A percentile compares a stretch with the other conserved stretches of the same genome.
phyloP scores from a whole-genome alignment of 495 filamentous ascomycete genomes.

The Zalerion maritima region DNA sequence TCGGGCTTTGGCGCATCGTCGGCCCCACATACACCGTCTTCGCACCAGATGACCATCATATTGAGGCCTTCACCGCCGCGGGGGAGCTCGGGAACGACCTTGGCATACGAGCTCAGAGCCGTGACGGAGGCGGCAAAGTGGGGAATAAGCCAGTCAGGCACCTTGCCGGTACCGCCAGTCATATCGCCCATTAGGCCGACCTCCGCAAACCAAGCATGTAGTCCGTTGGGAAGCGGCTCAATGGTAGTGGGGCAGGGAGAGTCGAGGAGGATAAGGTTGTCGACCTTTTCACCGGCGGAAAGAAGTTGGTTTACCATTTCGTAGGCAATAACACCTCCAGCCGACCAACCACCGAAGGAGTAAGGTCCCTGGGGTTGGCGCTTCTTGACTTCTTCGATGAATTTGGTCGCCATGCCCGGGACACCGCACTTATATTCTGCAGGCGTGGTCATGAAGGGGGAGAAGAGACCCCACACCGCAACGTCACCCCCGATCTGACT shows the following conservation, averaged over 20 bases:
- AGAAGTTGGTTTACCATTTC: conserved; percentile 63
- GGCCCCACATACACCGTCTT: conserved; percentile 63
- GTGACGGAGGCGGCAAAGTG: conserved; percentile 70
- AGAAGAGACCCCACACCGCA: conserved; percentile 50
- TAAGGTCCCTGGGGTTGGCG: conserved; percentile 55
- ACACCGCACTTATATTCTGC: conserved; percentile 41
- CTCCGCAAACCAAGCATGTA: conserved; percentile 65
- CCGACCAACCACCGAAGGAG: conserved; percentile 63
- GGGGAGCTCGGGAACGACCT: conserved; percentile 41
- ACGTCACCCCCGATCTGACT: conserved; percentile 32
- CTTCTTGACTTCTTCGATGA: conserved; percentile 45
- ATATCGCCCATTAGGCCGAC: conserved; percentile 68
- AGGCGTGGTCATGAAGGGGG: conserved; percentile 44
- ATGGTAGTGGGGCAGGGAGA: conserved; percentile 65
- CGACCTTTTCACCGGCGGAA: conserved; percentile 51
- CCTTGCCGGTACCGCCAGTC: conserved; percentile 36
- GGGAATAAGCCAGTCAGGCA: conserved; percentile 65
- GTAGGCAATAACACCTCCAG: conserved; percentile 78
- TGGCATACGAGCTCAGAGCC: conserved; percentile 57
- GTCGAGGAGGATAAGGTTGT: conserved; percentile 67
- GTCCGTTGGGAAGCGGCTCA: conserved; percentile 58
- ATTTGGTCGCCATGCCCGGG: conserved; percentile 39
- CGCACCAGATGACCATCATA: conserved; percentile 62
- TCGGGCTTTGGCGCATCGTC: conserved; percentile 55
- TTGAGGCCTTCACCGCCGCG: conserved; percentile 40